Evolutionary conservation across 345 rosid species (phyloP), one percentile per base, ranked within the genome.

Genomic region (Camelina sativa): DNA sequence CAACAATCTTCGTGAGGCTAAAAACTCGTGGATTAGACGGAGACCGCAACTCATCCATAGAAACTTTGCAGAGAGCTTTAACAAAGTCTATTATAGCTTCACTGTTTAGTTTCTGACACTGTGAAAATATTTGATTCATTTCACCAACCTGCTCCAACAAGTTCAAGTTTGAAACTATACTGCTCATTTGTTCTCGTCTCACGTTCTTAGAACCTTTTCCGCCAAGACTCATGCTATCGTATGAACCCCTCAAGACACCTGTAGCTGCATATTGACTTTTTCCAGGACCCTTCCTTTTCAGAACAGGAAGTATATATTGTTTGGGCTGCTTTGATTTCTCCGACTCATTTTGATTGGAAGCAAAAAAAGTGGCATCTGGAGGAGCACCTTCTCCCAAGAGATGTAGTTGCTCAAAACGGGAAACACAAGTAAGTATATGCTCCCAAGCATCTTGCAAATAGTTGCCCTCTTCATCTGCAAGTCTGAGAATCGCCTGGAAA

Each of bases 1-100:
- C 99, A 76, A 95, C 98, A 81, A 95, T 92, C 86, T 95, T 95
- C 32, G 99, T 95, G 65, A 95, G 96, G 85, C 94, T 92, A 82
- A 95, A 95, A 70, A 92, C 96, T 13, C 98, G 92, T 50, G 99
- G 99, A 76, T 90, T 97, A 73, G 97, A 89, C 73, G 97, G 82
- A 69, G 99, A 95, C 61, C 91, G 85, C 84, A 95, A 73, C 80
- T 95, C 99, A 77, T 92, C 99, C 85, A 90, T 89, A 43, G 99
- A 95, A 40, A 92, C 99, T 86, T 95, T 95, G 88, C 99, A 92
- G 60, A 95, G 93, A 81, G 99, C 98, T 81, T 88, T 92, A 50
- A 95, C 98, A 85, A 92, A 95, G 80, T 90, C 91, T 82, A 95
- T 62, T 59, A 92, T 92, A 60, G 98, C 99, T 85, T 95, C 99